A percentile compares a stretch with the other conserved stretches of the same genome.
These are phyloP conservation scores for Gryganskiella cystojenkinii DNA, from an alignment of 192 early-diverging fungal genomes.

Conservation along the genomic window DNA sequence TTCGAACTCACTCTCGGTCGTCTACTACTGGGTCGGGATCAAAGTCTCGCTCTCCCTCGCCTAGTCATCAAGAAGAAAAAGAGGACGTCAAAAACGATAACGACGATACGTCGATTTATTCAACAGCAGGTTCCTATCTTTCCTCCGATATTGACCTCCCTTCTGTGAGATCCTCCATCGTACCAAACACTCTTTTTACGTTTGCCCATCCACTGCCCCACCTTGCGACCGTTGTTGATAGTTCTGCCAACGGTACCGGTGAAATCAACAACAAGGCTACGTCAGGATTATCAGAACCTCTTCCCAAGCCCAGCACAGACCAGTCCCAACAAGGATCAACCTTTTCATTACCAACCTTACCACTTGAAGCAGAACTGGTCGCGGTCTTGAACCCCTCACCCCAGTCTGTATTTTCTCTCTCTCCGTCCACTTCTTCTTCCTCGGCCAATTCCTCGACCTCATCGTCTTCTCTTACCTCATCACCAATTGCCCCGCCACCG, in stretches of 20 bases:
- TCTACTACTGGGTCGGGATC: not conserved
- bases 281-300: too few relatives aligned
- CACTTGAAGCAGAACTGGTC: not conserved
- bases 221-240: not conserved
- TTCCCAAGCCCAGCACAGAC: not conserved
- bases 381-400: too few relatives aligned
- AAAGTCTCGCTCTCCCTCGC: not conserved
- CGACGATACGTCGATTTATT: not conserved
- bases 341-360: not conserved
- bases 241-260: too few relatives aligned
- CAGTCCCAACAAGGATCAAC: not conserved
- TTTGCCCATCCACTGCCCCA: constrained; percentile 24
- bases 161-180: not conserved
- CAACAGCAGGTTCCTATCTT: not conserved
- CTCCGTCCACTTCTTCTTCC: not conserved
- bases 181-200: constrained; percentile 16
- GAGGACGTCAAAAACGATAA: not conserved
- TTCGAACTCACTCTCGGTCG: constrained; percentile 6
- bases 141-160: constrained; percentile 10
- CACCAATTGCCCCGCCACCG: not conserved
- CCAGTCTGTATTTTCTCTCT: too few relatives aligned
- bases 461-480: not conserved
- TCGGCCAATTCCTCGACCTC: not conserved
- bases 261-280: too few relatives aligned
- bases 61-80: not conserved